Evolutionary conservation across 257 asterid species (phyloP), one percentile per base, ranked within the genome.

Genomic region (Parsonsia alboflavescens): DNA sequence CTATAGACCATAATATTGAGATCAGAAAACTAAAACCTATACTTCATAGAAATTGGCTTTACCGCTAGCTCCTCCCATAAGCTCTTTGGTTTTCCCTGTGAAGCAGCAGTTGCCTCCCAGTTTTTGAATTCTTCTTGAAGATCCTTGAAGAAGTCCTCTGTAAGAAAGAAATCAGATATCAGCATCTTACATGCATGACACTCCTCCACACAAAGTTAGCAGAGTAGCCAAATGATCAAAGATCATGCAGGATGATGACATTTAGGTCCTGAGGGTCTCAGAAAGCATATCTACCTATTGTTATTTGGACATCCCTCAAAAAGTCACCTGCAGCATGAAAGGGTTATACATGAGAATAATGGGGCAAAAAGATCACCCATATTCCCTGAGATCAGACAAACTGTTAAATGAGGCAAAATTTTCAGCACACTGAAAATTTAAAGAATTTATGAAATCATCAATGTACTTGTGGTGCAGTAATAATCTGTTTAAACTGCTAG

Each of bases 41-140:
- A 33, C 21, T 54, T 33, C 26, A n/a, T 71, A 12, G 7, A 22
- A 44, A 15, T 12, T 36, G 33, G 45, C 96, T 83, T n/a, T 78
- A 93, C 96, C 79, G 90, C 86, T 78, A 94, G 54, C 77, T 94
- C 98, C 84, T 94, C 98, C 98, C 96, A 94, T 83, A 91, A 81
- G 86, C 97, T 89, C 87, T 88, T 94, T 36, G 97, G 96, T 79
- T 88, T 91, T 75, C 91, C 97, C 72, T 85, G 90, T 36, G 96
- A 81, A 79, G 81, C 81, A 75, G 78, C 88, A 72, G 69, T 83
- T 65, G 88, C 89, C 77, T 93, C 98, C 98, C 97, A 93, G 81
- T 90, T 94, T 71, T 79, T 89, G 75, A 85, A 91, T 83, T 94
- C 97, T 86, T 90, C 93, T 86, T 94, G 92, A 80, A 94, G 91